Evolutionary conservation across 805 yeast species (phyloP), one percentile per base, ranked within the genome.

Genomic region (Suhomyces xylopsoci): DNA sequence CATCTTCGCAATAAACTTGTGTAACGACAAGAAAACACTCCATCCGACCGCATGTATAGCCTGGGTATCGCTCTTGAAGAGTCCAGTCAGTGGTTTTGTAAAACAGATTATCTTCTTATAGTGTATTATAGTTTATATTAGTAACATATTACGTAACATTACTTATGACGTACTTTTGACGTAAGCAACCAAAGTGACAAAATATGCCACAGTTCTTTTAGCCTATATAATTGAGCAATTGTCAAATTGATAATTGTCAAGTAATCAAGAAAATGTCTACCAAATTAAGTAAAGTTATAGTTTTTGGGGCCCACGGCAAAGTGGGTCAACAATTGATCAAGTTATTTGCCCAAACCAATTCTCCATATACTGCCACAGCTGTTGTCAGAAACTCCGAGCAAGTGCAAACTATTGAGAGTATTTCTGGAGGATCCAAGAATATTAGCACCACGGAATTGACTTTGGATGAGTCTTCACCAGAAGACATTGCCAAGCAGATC

Each of bases 251-350:
- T 28, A 5, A 28, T 12, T 28, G n/a, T 28, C 32, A 28, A 19
- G 24, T 17, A 38, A 19, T 8, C 5, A 1, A 7, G 7, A 8
- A 7, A 19, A 45, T 45, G 48, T 45, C 48, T 2, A n/a, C 9
- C 7, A n/a, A 20, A 30, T 22, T 45, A 22, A 47, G 34, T 7
- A 54, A 51, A 32, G 51, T 61, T 2, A 53, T 61, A 14, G 63
- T 84, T 19, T 66, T 84, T 50, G 89, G 89, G 40, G 85, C 87
- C 19, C 81, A 82, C 62, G 88, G 88, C 32, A 78, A 77, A 53
- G 76, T 84, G n/a, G 89, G 84, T 40, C 75, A 79, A 52, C 61
- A 67, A 1, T 58, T 84, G 10, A 62, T 81, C 10, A 53, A 65
- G n/a, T 64, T 73, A 43, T 55, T 67, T 73, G 22, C 68, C 61